Evolutionary conservation across 768 basidiomycete genomes (phyloP).

Genomic region (Auricularia sp.): DNA sequence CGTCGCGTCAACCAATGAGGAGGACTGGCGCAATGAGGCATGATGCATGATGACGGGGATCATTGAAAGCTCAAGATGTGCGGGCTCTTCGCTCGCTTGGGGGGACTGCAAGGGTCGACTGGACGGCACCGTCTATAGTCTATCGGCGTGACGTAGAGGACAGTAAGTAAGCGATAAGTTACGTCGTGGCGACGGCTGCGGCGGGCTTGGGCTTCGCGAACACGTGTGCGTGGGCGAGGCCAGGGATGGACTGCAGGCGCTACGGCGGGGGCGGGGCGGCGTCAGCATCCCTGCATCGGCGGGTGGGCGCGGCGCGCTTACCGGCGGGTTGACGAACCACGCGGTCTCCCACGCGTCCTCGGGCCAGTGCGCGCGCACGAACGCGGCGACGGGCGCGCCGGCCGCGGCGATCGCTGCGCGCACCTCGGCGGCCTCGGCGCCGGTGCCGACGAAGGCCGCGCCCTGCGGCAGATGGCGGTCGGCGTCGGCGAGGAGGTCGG

Average conservation of each 20-base stretch:
- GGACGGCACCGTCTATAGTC: too few relatives aligned
- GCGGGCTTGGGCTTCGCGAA: slow-evolving; percentile 45
- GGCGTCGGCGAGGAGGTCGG: slow-evolving; percentile 35
- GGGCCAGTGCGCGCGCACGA: slow-evolving; percentile 56
- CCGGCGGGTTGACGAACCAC: slow-evolving; percentile 87
- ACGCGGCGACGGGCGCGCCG: slow-evolving; percentile 49
- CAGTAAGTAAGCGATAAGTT: too few relatives aligned
- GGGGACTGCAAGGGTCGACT: too few relatives aligned
- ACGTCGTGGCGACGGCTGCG: too few relatives aligned
- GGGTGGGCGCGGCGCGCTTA: slow-evolving; percentile 27
- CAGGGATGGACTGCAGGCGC: slow-evolving; percentile 76
- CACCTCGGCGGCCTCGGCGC: slow-evolving; percentile 32
- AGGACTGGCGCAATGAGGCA: too few relatives aligned
- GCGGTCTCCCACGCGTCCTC: slow-evolving; percentile 80
- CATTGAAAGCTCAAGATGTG: too few relatives aligned
- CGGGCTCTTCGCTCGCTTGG: too few relatives aligned
- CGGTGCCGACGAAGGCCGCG: slow-evolving; percentile 42
- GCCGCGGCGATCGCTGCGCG: slow-evolving; percentile 21
- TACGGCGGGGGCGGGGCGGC: slow-evolving; percentile 20
- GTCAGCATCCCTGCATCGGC: not conserved
- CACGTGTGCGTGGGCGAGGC: slow-evolving; percentile 78
- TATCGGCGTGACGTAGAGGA: too few relatives aligned
- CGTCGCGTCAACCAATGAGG: too few relatives aligned
- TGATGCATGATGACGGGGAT: too few relatives aligned
- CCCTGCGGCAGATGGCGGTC: slow-evolving; percentile 53